Percentiles rank a stretch among this genome's conserved stretches.
Evolutionary conservation across 495 filamentous ascomycete genomes (phyloP).

Genomic region (Sporormia fimetaria): DNA sequence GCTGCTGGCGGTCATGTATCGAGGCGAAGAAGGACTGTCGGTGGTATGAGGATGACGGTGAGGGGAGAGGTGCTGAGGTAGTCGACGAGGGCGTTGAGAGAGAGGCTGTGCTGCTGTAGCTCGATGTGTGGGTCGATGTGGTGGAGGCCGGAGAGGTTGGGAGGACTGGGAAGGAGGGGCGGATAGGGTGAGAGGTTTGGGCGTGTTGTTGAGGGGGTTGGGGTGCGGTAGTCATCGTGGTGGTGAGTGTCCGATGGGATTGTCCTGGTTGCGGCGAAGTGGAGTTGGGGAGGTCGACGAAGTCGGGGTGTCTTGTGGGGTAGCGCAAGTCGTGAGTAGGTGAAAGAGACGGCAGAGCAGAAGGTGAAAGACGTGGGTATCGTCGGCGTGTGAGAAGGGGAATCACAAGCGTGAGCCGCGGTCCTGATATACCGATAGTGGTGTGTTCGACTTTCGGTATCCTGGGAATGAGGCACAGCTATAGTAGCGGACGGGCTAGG

Average conservation of each 20-base stretch:
- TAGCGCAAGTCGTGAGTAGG: neutral
- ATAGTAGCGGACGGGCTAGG: too few relatives aligned
- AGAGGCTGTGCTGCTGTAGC: constrained; percentile 28
- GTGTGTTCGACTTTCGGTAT: too few relatives aligned
- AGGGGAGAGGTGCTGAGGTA: constrained; percentile 30
- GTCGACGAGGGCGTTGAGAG: constrained; percentile 19
- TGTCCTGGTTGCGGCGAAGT: too few relatives aligned
- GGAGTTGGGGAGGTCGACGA: neutral
- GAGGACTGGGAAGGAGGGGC: constrained; percentile 19
- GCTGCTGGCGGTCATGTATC: constrained; percentile 13
- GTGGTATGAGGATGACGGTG: constrained; percentile 27
- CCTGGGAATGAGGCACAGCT: too few relatives aligned
- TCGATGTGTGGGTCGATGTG: constrained; percentile 27
- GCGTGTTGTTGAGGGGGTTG: too few relatives aligned
- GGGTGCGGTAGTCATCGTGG: too few relatives aligned
- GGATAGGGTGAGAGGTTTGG: constrained; percentile 6
- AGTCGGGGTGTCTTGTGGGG: neutral
- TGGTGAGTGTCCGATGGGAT: too few relatives aligned
- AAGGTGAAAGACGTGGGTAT: too few relatives aligned
- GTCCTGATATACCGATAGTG: too few relatives aligned
- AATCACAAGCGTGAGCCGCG: too few relatives aligned
- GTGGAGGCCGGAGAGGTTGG: constrained; percentile 10
- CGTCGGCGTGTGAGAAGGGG: too few relatives aligned
- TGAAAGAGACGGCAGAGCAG: too few relatives aligned
- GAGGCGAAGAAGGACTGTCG: constrained; percentile 22